phyloP scores from a whole-genome alignment of 2,329 filamentous ascomycete species.

The Gnomoniopsis sp. region DNA sequence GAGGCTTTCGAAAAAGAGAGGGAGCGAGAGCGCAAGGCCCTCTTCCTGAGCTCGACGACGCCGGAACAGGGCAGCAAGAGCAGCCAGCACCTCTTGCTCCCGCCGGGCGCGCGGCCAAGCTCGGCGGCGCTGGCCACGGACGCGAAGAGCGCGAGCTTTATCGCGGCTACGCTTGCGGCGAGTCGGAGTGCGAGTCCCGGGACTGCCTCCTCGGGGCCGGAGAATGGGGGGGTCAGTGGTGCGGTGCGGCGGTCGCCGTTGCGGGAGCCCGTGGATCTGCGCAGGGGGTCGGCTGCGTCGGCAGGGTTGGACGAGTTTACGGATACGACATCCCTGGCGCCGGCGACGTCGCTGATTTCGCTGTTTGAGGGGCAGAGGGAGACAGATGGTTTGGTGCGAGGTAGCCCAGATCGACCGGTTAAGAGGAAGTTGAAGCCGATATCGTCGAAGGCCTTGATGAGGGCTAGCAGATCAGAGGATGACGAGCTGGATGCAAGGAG shows the following conservation, averaged over 20 bases:
- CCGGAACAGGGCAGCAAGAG: conserved; percentile 5
- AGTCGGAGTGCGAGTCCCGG: conserved; percentile 56
- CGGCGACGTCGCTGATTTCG: conserved; percentile 62
- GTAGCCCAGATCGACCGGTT: neutral
- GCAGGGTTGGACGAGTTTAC: conserved; percentile 32
- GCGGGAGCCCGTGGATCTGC: conserved; percentile 12
- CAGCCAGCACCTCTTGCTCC: conserved; percentile 15
- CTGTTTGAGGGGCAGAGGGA: conserved; percentile 58
- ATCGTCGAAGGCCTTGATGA: conserved; percentile 21
- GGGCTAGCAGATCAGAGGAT: neutral
- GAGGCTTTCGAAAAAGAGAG: conserved; percentile 18
- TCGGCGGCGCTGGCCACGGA: conserved; percentile 25
- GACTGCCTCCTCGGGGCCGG: conserved; percentile 7
- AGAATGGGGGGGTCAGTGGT: neutral
- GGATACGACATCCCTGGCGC: conserved; percentile 57
- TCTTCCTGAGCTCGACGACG: conserved; percentile 21
- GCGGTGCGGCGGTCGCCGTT: conserved; percentile 24
- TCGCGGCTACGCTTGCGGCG: conserved; percentile 60
- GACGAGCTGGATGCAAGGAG: too few species aligned
- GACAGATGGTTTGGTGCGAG: conserved; percentile 30
- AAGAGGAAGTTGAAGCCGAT: conserved; percentile 22
- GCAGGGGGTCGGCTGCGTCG: conserved; percentile 13
- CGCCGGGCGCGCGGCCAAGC: conserved; percentile 2
- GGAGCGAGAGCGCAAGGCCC: conserved; percentile 25
- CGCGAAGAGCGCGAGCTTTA: conserved; percentile 54